A percentile compares a stretch with the other conserved stretches of the same genome.
Conservation (phyloP, 345 rosid species). For the Salix brachista region DNA sequence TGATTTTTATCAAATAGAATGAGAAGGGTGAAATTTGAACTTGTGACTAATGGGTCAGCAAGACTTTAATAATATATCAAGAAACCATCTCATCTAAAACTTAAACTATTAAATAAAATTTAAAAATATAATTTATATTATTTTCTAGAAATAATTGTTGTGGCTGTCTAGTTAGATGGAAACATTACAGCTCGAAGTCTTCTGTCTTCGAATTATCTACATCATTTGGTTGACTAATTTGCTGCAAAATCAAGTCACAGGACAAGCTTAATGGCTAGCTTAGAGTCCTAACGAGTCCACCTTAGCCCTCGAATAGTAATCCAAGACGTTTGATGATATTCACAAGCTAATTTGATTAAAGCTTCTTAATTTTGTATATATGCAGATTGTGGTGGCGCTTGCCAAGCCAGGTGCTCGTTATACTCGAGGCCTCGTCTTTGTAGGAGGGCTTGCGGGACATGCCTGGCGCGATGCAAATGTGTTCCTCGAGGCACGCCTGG, state of each 20-base stretch:
- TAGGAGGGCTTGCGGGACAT: conserved; percentile 29
- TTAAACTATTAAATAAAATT: too few relatives aligned
- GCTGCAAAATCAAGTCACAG: background rate
- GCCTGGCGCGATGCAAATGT: conserved; percentile 25
- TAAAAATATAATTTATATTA: too few relatives aligned
- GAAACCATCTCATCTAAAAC: too few relatives aligned
- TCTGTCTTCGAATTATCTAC: background rate
- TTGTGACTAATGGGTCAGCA: too few relatives aligned
- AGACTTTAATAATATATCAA: too few relatives aligned
- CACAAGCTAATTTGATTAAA: background rate
- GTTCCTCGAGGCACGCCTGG: conserved; percentile 33
- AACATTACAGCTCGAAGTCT: background rate
- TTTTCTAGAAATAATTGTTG: background rate
- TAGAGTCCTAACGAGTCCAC: background rate
- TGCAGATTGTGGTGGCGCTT: conserved; percentile 9
- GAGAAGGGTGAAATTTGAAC: accelerated
- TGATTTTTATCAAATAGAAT: too few relatives aligned
- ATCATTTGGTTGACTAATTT: background rate
- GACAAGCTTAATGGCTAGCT: background rate
- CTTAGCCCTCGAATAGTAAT: background rate
- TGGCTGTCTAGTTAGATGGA: background rate
- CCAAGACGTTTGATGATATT: background rate
- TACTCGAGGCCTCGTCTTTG: conserved; percentile 27
- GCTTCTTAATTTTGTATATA: background rate
- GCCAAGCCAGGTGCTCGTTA: conserved; percentile 11